Conservation (phyloP, 129 eudicot genomes). For the Flaveria robusta region DNA sequence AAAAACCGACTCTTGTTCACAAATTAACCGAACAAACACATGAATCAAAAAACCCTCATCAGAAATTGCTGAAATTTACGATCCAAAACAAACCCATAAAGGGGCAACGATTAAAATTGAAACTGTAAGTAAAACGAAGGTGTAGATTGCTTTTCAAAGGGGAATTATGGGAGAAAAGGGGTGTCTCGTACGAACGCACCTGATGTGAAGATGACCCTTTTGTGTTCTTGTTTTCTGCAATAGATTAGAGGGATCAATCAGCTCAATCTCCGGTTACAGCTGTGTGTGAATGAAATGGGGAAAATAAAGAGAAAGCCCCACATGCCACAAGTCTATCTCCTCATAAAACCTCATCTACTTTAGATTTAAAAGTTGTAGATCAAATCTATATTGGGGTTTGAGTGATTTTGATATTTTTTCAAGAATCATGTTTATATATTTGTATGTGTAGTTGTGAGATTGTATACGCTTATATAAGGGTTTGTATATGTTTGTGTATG, state of each 20-base stretch:
- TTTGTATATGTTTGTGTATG: too few species aligned
- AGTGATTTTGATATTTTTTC: too few species aligned
- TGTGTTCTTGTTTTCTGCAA: slow-evolving; percentile 24
- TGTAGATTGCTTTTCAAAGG: not conserved
- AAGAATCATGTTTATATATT: too few species aligned
- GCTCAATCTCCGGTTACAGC: slow-evolving; percentile 23
- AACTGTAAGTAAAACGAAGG: not conserved
- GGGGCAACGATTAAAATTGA: slow-evolving; percentile 20
- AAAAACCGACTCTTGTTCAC: slow-evolving; percentile 11
- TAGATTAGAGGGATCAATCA: slow-evolving; percentile 23
- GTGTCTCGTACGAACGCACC: slow-evolving; percentile 28
- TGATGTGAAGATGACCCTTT: slow-evolving; percentile 23
- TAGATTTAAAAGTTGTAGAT: not conserved
- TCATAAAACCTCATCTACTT: slow-evolving; percentile 31
- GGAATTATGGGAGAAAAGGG: not conserved
- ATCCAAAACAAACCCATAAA: slow-evolving; percentile 27
- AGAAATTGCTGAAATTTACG: slow-evolving; percentile 6
- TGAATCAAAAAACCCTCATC: slow-evolving; percentile 21
- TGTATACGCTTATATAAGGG: too few species aligned
- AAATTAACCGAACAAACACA: slow-evolving; percentile 3
- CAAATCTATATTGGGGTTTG: too few species aligned
- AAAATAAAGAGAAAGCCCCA: slow-evolving; percentile 15
- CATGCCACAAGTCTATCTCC: slow-evolving; percentile 35
- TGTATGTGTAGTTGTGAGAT: too few species aligned
- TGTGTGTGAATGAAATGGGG: slow-evolving; percentile 16